Percentiles rank a stretch among this genome's conserved stretches.
Conservation (phyloP, 202 grass and related monocot genomes). For the Panicum hallii region DNA sequence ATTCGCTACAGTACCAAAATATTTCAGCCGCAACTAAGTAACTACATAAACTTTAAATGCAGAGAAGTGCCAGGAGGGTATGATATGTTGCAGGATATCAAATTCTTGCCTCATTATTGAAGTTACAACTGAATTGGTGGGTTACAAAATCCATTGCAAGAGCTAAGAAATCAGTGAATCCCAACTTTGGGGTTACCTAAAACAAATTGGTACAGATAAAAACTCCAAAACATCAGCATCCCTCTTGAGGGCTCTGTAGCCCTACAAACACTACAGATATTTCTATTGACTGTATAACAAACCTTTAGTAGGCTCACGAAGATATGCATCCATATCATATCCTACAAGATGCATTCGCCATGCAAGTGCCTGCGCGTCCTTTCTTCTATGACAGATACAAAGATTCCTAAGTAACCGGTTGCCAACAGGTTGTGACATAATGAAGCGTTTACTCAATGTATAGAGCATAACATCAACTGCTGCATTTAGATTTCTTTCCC, state of each 20-base stretch:
- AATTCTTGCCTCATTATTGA: constrained; percentile 51
- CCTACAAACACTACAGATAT: constrained; percentile 45
- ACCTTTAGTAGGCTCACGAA: constrained; percentile 66
- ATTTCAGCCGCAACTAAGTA: not conserved
- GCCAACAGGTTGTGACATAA: constrained; percentile 62
- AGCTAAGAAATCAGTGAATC: constrained; percentile 45
- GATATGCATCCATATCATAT: constrained; percentile 92
- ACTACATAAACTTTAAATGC: constrained; percentile 20
- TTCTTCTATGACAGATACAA: constrained; percentile 61
- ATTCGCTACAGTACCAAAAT: not conserved
- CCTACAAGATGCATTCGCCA: constrained; percentile 85
- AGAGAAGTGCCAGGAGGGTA: constrained; percentile 12
- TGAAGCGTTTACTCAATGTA: constrained; percentile 73
- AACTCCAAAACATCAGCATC: constrained; percentile 59
- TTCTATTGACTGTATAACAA: constrained; percentile 63
- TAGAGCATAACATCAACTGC: constrained; percentile 86
- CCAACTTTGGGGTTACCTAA: constrained; percentile 47
- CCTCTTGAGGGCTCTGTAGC: constrained; percentile 50
- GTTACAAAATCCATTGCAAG: constrained; percentile 52
- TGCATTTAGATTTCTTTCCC: constrained; percentile 62
- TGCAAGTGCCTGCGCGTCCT: constrained; percentile 62
- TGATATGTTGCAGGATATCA: constrained; percentile 22
- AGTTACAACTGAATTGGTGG: constrained; percentile 51
- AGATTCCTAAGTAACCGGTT: constrained; percentile 80
- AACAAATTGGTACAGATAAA: constrained; percentile 54